These are phyloP conservation scores for Blepharisma japonicum DNA, from an alignment of 73 alveolate genomes.

Conservation along the genomic window DNA sequence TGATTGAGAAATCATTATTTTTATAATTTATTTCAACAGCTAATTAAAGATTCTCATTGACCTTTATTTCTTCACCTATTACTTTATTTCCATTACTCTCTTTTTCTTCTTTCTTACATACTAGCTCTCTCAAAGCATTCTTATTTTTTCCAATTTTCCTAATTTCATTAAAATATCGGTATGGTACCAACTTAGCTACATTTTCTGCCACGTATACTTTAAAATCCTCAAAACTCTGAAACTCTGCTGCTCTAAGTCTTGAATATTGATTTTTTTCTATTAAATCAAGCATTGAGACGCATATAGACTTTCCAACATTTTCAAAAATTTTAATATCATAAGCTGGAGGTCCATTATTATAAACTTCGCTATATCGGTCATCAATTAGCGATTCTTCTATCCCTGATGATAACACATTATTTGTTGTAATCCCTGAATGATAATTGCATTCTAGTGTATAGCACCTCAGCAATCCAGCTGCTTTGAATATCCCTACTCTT, in stretches of 20 bases:
- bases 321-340: conserved; percentile 51
- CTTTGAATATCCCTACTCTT: conserved; percentile 52
- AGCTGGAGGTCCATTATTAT: conserved; percentile 44
- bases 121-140: background rate
- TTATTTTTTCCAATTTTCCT: background rate
- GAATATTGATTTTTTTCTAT: conserved; percentile 57
- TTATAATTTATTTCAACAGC: too few relatives aligned
- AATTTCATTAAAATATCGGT: background rate
- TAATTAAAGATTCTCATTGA: too few relatives aligned
- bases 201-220: conserved; percentile 26
- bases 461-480: conserved; percentile 49
- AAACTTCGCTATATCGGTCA: background rate
- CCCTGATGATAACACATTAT: conserved; percentile 39
- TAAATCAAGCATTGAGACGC: conserved; percentile 46
- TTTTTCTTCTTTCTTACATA: too few relatives aligned
- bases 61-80: too few relatives aligned
- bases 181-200: background rate
- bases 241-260: conserved; percentile 49
- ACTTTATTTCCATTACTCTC: too few relatives aligned
- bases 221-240: conserved; percentile 41
- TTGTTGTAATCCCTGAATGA: conserved; percentile 49
- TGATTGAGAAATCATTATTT: too few relatives aligned
- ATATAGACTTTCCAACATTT: conserved; percentile 58
- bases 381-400: conserved; percentile 19
- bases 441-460: conserved; percentile 74